Conservation (phyloP, 805 yeast genomes). For the Kregervanrija pseudodelftensis region DNA sequence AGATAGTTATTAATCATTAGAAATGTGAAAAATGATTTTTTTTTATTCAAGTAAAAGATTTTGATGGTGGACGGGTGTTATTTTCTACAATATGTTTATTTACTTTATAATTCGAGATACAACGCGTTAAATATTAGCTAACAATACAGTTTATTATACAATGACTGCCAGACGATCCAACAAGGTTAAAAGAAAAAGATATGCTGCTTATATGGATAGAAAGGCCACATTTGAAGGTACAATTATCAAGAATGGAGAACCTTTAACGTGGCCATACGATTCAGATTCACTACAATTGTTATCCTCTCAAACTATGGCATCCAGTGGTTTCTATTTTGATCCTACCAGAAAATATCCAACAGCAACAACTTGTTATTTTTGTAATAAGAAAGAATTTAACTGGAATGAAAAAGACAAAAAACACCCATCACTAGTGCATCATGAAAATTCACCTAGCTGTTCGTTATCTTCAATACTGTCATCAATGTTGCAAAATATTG, state of each 20-base stretch:
- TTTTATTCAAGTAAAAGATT: too few relatives aligned
- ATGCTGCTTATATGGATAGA: too few relatives aligned
- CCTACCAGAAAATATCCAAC: constrained; percentile 41
- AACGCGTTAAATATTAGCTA: too few relatives aligned
- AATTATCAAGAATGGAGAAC: constrained; percentile 13
- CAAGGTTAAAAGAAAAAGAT: too few relatives aligned
- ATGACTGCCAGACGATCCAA: too few relatives aligned
- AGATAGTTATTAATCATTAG: too few relatives aligned
- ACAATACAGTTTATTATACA: too few relatives aligned
- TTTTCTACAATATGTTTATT: too few relatives aligned
- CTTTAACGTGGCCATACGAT: constrained; percentile 24
- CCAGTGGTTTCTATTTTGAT: constrained; percentile 54
- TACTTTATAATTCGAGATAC: too few relatives aligned
- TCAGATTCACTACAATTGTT: constrained; percentile 11
- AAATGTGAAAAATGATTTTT: too few relatives aligned
- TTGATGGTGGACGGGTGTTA: too few relatives aligned
- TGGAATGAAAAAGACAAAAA: constrained; percentile 34
- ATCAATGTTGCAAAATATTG: constrained; percentile 10
- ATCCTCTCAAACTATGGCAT: constrained; percentile 33
- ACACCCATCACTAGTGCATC: constrained; percentile 19
- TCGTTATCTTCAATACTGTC: constrained; percentile 15
- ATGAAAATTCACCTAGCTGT: constrained; percentile 23
- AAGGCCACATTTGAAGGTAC: too few relatives aligned
- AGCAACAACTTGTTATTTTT: constrained; percentile 51
- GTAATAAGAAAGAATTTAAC: constrained; percentile 47